These are phyloP conservation scores for Amphichorda felina DNA, from an alignment of 2,329 filamentous ascomycete genomes.

Conservation along the genomic window DNA sequence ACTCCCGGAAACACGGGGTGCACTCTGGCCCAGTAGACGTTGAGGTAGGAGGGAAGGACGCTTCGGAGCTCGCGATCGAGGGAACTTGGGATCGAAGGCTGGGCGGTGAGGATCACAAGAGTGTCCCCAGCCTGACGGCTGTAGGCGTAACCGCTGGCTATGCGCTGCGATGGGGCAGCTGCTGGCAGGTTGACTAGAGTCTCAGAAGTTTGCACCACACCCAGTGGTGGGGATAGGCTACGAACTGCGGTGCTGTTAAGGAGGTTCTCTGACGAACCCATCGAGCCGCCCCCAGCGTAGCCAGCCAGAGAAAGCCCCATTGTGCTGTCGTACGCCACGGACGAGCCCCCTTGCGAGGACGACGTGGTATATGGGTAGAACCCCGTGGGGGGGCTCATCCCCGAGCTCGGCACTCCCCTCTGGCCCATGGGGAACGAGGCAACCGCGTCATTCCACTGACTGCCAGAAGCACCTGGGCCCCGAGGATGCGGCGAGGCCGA, in stretches of 20 bases:
- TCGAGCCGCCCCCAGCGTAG: slow-evolving; percentile 21
- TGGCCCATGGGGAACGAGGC: not conserved
- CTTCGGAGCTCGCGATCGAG: slow-evolving; percentile 18
- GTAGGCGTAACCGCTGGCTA: not conserved
- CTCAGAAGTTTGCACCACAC: slow-evolving; percentile 34
- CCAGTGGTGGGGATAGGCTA: slow-evolving; percentile 34
- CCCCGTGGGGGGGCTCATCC: not conserved
- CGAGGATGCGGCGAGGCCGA: not conserved
- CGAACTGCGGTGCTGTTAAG: slow-evolving; percentile 29
- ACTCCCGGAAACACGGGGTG: slow-evolving; percentile 36
- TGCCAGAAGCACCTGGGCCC: not conserved
- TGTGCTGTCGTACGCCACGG: not conserved
- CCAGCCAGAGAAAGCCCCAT: slow-evolving; percentile 17
- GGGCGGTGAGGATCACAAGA: too few species aligned
- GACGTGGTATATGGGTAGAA: not conserved
- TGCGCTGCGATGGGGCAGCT: slow-evolving; percentile 19
- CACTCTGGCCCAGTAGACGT: slow-evolving; percentile 41
- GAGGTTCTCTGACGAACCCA: slow-evolving; percentile 11
- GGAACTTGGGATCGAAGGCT: too few species aligned
- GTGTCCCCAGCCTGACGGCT: not conserved
- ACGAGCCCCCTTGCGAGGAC: not conserved
- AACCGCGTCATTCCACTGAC: not conserved
- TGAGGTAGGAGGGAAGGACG: slow-evolving; percentile 36
- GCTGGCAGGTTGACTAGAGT: slow-evolving; percentile 33
- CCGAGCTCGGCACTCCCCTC: not conserved